These are phyloP conservation scores for Remersonia thermophila DNA, from an alignment of 2,329 filamentous ascomycete species.

Conservation along the genomic window DNA sequence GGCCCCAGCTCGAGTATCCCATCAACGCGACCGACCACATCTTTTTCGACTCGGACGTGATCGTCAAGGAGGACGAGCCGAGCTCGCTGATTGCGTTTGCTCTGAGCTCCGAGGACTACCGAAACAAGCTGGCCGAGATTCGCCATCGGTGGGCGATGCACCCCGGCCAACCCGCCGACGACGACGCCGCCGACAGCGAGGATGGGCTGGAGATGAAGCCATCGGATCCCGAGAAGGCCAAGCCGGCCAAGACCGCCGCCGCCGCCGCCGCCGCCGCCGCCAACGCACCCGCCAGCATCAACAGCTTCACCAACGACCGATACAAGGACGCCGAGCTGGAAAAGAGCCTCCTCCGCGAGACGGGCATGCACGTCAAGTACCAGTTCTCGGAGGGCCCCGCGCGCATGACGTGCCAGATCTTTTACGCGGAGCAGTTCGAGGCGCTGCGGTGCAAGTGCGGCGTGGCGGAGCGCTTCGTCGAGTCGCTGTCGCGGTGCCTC, in stretches of 20 bases:
- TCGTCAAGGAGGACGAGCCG: constrained; percentile 93
- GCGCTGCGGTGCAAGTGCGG: constrained; percentile 86
- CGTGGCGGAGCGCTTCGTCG: constrained; percentile 83
- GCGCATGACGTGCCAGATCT: constrained; percentile 94
- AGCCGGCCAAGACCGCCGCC: too few relatives aligned
- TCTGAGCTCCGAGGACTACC: constrained; percentile 77
- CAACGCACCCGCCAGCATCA: not conserved
- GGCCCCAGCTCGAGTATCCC: constrained; percentile 86
- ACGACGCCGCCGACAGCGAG: constrained; percentile 22
- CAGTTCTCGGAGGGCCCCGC: constrained; percentile 91
- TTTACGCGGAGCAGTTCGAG: constrained; percentile 96
- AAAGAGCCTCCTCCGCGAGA: constrained; percentile 68
- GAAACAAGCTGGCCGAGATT: constrained; percentile 61
- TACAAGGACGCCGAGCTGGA: constrained; percentile 62
- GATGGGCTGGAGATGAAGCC: constrained; percentile 20
- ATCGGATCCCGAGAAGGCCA: constrained; percentile 17
- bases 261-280: too few relatives aligned
- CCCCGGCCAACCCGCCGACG: constrained; percentile 14
- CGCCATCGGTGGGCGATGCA: constrained; percentile 36
- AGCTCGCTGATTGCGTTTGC: constrained; percentile 93
- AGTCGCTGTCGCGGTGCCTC: constrained; percentile 85
- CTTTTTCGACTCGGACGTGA: constrained; percentile 92
- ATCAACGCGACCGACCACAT: constrained; percentile 82
- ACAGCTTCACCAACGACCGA: not conserved
- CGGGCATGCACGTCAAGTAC: constrained; percentile 89